Base-by-base conservation (phyloP, 306 rosid genomes). In the Trifolium dubium region DNA sequence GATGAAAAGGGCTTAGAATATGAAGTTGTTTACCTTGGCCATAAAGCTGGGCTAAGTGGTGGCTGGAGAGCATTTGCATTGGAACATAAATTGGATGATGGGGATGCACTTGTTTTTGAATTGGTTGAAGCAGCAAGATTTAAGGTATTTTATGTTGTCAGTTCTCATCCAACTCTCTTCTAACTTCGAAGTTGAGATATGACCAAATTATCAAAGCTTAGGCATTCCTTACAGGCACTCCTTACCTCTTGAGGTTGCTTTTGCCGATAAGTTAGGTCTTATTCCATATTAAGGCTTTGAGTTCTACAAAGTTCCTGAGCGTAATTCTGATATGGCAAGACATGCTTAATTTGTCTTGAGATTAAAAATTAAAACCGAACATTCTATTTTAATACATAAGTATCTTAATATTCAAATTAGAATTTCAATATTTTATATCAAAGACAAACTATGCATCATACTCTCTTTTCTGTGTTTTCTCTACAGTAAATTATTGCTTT, bases 51-150 rank as follows among this genome's bases (percentile, higher is more conserved):
- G 55, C 78, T 91, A 19, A 91, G 95, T 60, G 97, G 97, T 10
- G 92, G 97, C 28, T 91, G 97, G 97, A 85, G 92, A 81, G 95
- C 75, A 63, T 91, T 91, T 77, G 97, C 93, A 28, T 75, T 91
- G 89, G 89, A 91, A 4, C 93, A 88, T 70, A 88, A 85, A 86
- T 79, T 91, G 76, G 94, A 89, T 53, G 97, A 91, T 61, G 97
- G 92, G 11, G 97, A 91, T 77, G 97, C 97, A 15, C 88, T 87
- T 67, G 87, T 91, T 72, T 91, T 91, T 67, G 89, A 91, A 78
- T 73, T 87, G 84, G 34, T 73, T 76, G 89, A 90, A 63, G 72
- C 89, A 32, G 30, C 80, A 1, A 83, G 85, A 68, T 90, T 90
- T 72, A 90, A 88, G 90, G 96, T 90, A 80, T 28, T 69, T 53